Evolutionary conservation across 2,329 filamentous ascomycete genomes (phyloP), one percentile per base, ranked within the genome.

Genomic region (Tolypocladium ovalisporum): DNA sequence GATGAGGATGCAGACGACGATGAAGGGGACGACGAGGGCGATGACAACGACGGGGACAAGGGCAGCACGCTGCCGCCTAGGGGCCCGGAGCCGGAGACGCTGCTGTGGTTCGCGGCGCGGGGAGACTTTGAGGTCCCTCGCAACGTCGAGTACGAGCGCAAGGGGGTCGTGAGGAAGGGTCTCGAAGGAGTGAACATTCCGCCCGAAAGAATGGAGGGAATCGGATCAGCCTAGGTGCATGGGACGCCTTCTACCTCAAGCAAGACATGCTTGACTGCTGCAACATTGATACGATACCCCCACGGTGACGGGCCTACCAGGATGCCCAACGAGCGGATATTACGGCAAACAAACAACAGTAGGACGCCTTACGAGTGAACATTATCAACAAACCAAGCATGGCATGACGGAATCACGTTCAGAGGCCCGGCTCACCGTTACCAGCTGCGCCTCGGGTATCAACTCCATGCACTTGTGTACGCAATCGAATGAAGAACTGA

Each of bases 1-100:
- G 80, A 81, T 2, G 83, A 85, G 1, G 78, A 79, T 0, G 80
- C 79, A 0, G 79, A 79, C 54, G 62, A 57, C 13, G 61, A 52
- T 3, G 61, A 58, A 3, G 57, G 54, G 6, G 62, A 58, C 24
- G 61, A 65, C 4, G 65, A 70, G 0, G 73, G 73, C 5, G 58
- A 65, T 1, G 60, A 61, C 17, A 55, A 47, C 5, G 58, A 55
- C 2, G 51, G 32, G 3, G 54, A 51, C 40, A 63, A 55, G 59
- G 55, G 29, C 40, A 63, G 63, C 39, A 62, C 67, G 40, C 64
- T 63, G 52, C 64, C 61, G 15, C 67, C 66, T 8, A 68, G 64
- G 29, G 74, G 70, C 0, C 69, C 74, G 1, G 75, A 79, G 63
- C 75, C 73, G 19, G 78, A 81, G 64, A 72, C 76, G 57, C 54